phyloP scores from a whole-genome alignment of 768 basidiomycete genomes.

The Termitomyces sp. region DNA sequence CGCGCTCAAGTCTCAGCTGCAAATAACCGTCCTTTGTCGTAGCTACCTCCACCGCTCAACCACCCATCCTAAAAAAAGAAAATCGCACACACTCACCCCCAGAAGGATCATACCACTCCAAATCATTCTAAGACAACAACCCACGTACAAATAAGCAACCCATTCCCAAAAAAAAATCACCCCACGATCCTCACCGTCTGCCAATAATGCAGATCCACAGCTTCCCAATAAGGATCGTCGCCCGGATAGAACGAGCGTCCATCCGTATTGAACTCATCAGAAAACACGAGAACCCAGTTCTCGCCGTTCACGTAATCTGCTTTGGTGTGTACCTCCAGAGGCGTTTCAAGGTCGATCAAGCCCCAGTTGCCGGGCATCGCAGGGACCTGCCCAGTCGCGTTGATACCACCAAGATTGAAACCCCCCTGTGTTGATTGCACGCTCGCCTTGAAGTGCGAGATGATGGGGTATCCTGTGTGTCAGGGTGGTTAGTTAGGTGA shows the following conservation, averaged over 20 bases:
- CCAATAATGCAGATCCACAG: constrained; percentile 66
- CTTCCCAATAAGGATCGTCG: constrained; percentile 62
- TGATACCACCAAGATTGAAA: constrained; percentile 74
- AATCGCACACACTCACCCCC: constrained; percentile 23
- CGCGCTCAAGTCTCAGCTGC: constrained; percentile 58
- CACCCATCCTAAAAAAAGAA: not conserved
- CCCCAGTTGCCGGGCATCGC: constrained; percentile 51
- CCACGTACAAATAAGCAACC: not conserved
- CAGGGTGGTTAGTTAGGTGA: not conserved
- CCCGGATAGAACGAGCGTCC: constrained; percentile 69
- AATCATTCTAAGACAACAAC: constrained; percentile 35
- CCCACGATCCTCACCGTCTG: constrained; percentile 35
- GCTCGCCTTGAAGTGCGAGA: constrained; percentile 37
- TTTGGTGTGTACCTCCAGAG: constrained; percentile 46
- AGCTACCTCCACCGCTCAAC: constrained; percentile 19
- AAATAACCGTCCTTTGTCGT: constrained; percentile 69
- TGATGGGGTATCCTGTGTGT: constrained; percentile 44
- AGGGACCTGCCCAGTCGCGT: constrained; percentile 67
- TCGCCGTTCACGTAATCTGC: constrained; percentile 53
- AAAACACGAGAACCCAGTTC: constrained; percentile 56
- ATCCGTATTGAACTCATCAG: constrained; percentile 76
- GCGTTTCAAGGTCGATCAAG: constrained; percentile 77
- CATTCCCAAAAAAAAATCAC: not conserved
- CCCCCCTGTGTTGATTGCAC: constrained; percentile 43
- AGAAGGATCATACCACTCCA: constrained; percentile 78